Base-by-base conservation (phyloP, 208 protist genomes). In the Leishmania arabica region DNA sequence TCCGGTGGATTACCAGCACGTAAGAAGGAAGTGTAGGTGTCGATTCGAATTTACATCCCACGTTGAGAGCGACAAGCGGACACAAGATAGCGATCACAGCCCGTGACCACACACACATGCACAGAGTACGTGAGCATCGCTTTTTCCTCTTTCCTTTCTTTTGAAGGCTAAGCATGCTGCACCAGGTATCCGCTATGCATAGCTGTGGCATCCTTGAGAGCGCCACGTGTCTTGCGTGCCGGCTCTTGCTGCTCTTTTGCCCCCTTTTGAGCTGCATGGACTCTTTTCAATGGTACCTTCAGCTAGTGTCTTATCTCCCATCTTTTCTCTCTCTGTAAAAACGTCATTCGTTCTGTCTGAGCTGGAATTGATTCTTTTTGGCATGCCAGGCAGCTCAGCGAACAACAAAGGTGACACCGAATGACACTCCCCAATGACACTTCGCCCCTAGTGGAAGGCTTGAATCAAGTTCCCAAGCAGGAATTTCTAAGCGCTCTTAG, bases 1-100 rank as follows among this genome's bases (percentile, higher is more conserved):
- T 96, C 17, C 89, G 91, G 8, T 96, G 92, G 93, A 88, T 97
- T 45, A 96, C 92, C 4, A 93, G 90, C 64, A 86, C 86, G 19
- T 85, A 75, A 77, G 66, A 77, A 76, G 60, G 60, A 76, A 64
- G 15, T 53, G 9, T 58, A 21, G 31, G 3, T 17, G 6, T 58
- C 24, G 34, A 37, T 0, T 8, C 5, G 11, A 76, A 62, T 37
- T 40, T 31, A 47, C 51, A 62, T 15, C 17, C 1, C 31, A 47
- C 27, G 24, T 13, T 31, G 34, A 62, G 34, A 47, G 27, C 72
- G 31, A 42, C 51, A 13, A 27, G 31, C 31, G 45, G 51, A 47
- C 27, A 34, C 17, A 13, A 21, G 51, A 62, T 27, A 62, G n/a
- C 9, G n/a, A 73, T 73, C 8, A 17, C 7, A 62, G 51, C 15